Percentiles rank a stretch among this genome's conserved stretches.
Conservation (phyloP, 352 stramenopile species). For the Elongisporangium anandrum region DNA sequence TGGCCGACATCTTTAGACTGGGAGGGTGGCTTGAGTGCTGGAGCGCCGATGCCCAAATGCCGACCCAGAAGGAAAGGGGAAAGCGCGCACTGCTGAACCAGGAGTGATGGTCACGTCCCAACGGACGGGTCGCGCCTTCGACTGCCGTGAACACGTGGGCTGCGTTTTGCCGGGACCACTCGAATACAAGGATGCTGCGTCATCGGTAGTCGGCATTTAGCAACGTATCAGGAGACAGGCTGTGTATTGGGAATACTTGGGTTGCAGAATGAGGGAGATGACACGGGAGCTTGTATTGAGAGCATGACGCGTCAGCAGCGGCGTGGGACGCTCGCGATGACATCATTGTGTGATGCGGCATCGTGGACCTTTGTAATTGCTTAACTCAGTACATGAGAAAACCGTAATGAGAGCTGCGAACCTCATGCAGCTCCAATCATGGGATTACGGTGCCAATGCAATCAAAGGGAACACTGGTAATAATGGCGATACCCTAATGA, state of each 20-base stretch:
- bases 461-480: not conserved
- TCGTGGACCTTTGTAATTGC: not conserved
- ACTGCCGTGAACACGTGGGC: not conserved
- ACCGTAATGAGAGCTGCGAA: no score
- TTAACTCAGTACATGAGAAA: not conserved
- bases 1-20: constrained; percentile 86
- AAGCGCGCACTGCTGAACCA: not conserved
- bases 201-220: constrained; percentile 12
- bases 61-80: not conserved
- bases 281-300: constrained; percentile 7
- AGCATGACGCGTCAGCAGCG: constrained; percentile 1
- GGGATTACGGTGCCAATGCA: not conserved
- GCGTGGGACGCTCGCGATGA: constrained; percentile 14
- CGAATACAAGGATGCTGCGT: not conserved
- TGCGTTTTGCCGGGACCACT: not conserved
- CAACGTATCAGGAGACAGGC: not conserved
- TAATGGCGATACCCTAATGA: not conserved
- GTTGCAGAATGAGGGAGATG: constrained; percentile 4
- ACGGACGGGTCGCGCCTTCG: not conserved
- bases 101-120: constrained; percentile 11
- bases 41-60: constrained; percentile 40
- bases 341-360: constrained; percentile 20
- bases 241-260: no score
- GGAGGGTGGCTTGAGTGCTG: constrained; percentile 2
- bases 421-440: not conserved